phyloP scores from a whole-genome alignment of 306 rosid species.

The Castanea sativa region DNA sequence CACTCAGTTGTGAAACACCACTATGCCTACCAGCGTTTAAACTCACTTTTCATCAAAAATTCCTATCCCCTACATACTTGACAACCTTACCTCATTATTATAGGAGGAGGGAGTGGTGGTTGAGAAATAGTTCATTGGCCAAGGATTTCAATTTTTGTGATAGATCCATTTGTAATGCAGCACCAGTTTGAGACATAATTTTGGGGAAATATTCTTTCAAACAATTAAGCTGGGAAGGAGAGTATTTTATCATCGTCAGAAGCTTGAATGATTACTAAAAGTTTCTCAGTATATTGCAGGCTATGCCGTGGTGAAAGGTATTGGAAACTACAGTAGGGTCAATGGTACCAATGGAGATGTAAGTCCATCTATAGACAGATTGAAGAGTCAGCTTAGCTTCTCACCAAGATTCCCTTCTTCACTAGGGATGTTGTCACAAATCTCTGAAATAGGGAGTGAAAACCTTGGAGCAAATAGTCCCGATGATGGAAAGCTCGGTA shows the following conservation, averaged over 20 bases:
- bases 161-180: not conserved
- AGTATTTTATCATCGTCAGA: not conserved
- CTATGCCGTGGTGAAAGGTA: constrained; percentile 43
- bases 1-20: not conserved
- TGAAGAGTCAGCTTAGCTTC: constrained; percentile 59
- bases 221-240: not conserved
- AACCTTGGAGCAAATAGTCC: constrained; percentile 40
- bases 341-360: constrained; percentile 38
- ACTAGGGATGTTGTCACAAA: constrained; percentile 60
- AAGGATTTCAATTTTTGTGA: not conserved
- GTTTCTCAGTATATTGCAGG: constrained; percentile 39
- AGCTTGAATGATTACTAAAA: constrained; percentile 10
- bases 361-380: constrained; percentile 45
- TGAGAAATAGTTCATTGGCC: too few relatives aligned
- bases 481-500: constrained; percentile 36
- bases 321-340: constrained; percentile 34
- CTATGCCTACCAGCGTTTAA: not conserved
- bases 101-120: too few relatives aligned
- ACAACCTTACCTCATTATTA: too few relatives aligned
- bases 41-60: too few relatives aligned
- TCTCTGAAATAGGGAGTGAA: constrained; percentile 54
- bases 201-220: not conserved
- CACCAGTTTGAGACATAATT: not conserved
- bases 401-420: constrained; percentile 49
- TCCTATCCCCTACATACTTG: too few relatives aligned